Percentiles rank a stretch among this genome's conserved stretches.
phyloP scores from a whole-genome alignment of 2,329 filamentous ascomycete species.

The Beauveria medogensis region DNA sequence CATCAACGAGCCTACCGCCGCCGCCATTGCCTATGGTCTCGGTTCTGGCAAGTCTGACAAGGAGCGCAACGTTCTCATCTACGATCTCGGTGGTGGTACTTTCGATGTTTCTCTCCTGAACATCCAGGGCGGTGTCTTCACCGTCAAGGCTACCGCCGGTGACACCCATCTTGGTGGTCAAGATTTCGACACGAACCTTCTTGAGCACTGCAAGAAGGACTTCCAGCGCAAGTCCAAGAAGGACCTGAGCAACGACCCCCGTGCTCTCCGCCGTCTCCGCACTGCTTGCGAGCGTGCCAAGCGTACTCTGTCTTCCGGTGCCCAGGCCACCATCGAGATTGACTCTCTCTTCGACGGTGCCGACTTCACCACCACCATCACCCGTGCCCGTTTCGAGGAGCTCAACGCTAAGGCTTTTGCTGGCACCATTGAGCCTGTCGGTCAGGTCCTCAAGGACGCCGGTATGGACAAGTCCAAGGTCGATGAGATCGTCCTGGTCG shows the following conservation, averaged over 20 bases:
- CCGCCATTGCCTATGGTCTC: slow-evolving; percentile 88
- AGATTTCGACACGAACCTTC: slow-evolving; percentile 94
- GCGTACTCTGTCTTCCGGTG: slow-evolving; percentile 89
- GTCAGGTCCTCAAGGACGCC: slow-evolving; percentile 96
- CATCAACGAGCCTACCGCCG: slow-evolving; percentile 93
- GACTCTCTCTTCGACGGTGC: slow-evolving; percentile 95
- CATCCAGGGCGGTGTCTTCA: slow-evolving; percentile 96
- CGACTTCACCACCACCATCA: slow-evolving; percentile 96
- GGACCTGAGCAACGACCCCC: slow-evolving; percentile 76
- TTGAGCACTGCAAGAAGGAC: slow-evolving; percentile 95
- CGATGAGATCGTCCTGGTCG: slow-evolving; percentile 93
- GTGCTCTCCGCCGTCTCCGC: slow-evolving; percentile 89
- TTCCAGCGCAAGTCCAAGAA: slow-evolving; percentile 93
- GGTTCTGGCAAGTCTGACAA: slow-evolving; percentile 63
- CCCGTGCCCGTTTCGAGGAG: slow-evolving; percentile 98
- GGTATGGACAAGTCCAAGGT: slow-evolving; percentile 95
- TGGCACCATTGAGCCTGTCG: slow-evolving; percentile 97
- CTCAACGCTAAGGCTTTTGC: slow-evolving; percentile 99
- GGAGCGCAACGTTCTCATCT: slow-evolving; percentile 85
- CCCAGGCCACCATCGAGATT: slow-evolving; percentile 92
- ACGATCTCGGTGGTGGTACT: slow-evolving; percentile 97
- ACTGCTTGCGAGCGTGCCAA: slow-evolving; percentile 99
- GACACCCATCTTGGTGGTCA: slow-evolving; percentile 97
- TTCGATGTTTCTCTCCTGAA: slow-evolving; percentile 99
- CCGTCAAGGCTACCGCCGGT: slow-evolving; percentile 90